Base-by-base conservation (phyloP, 106 monocot genomes). In the Amphibolis antarctica region DNA sequence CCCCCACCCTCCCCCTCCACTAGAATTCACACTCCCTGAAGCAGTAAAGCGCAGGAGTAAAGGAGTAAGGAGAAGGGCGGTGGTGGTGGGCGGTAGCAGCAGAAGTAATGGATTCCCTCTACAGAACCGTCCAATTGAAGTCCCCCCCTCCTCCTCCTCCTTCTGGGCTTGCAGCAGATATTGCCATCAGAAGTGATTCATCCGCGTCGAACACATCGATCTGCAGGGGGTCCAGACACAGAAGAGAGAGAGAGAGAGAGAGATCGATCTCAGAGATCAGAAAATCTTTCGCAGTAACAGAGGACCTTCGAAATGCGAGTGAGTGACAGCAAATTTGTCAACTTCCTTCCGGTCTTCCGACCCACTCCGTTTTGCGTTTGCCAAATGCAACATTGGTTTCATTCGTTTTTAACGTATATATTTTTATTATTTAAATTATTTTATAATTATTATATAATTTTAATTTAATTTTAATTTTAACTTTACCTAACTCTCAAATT, bases 241-340 rank as follows among this genome's bases (percentile, higher is more conserved):
- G 73, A 52, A 55, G 51, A 63, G 73, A 65, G 54, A 53, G 50
- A 62, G 27, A 60, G n/a, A 44, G 28, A 52, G 65, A 63, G 53
- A 52, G 51, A 31, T 28, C 54, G 55, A 67, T 31, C 30, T 3
- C 42, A 43, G 23, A 55, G 21, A 67, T 13, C 21, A 67, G 36
- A 53, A 36, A 27, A 24, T 55, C 42, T 55, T 55, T 67, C 75
- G 60, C 63, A 69, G 69, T 76, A 86, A 76, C 79, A 68, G 79
- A 86, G 70, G 79, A 79, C 66, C 86, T 79, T 79, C 85, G 61
- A 86, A 68, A n/a, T n/a, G n/a, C n/a, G n/a, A 71, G 77, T 73
- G 76, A 82, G 79, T 64, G 82, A 86, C 86, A 74, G 82, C 62
- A 82, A 71, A 76, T 76, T 82, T 86, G 82, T 82, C 82, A 76